phyloP scores from a whole-genome alignment of 1,284 basidiomycete species.

The Boletus sp. region DNA sequence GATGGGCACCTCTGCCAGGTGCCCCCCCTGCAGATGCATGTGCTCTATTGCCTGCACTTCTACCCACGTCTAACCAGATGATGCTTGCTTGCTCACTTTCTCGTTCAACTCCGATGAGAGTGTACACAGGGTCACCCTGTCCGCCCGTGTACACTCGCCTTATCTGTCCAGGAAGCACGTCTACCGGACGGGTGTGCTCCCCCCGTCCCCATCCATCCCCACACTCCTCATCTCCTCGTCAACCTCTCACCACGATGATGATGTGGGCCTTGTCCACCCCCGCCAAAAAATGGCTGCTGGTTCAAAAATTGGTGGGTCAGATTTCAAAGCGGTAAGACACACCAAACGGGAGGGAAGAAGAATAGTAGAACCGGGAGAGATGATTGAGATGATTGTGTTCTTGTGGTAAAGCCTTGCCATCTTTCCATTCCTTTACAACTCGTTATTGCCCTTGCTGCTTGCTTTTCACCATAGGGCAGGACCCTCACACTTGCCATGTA shows the following conservation, averaged over 20 bases:
- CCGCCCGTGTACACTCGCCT: constrained; percentile 25
- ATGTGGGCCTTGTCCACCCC: constrained; percentile 24
- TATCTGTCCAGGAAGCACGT: constrained; percentile 18
- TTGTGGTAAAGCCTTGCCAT: constrained; percentile 3
- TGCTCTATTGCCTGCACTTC: constrained; percentile 9
- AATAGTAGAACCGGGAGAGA: constrained; percentile 25
- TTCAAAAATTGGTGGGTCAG: constrained; percentile 32
- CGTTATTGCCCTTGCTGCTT: not conserved
- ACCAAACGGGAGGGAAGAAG: constrained; percentile 35
- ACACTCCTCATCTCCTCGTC: constrained; percentile 7
- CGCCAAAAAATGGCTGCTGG: constrained; percentile 31
- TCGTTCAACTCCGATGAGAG: constrained; percentile 38
- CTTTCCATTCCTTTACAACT: not conserved
- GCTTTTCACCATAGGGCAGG: constrained; percentile 1
- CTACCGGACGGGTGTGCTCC: constrained; percentile 27
- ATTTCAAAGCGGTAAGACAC: constrained; percentile 37
- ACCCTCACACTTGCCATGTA: not conserved
- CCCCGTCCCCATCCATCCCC: constrained; percentile 30
- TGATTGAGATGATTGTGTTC: constrained; percentile 38
- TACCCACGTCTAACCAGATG: constrained; percentile 19
- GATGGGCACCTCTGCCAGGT: not conserved
- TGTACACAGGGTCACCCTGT: constrained; percentile 27
- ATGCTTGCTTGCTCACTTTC: constrained; percentile 32
- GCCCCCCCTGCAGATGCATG: constrained; percentile 5
- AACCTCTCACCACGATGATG: constrained; percentile 11